Conservation (phyloP, 2,329 filamentous ascomycete species). For the Herpotrichia juniperi region DNA sequence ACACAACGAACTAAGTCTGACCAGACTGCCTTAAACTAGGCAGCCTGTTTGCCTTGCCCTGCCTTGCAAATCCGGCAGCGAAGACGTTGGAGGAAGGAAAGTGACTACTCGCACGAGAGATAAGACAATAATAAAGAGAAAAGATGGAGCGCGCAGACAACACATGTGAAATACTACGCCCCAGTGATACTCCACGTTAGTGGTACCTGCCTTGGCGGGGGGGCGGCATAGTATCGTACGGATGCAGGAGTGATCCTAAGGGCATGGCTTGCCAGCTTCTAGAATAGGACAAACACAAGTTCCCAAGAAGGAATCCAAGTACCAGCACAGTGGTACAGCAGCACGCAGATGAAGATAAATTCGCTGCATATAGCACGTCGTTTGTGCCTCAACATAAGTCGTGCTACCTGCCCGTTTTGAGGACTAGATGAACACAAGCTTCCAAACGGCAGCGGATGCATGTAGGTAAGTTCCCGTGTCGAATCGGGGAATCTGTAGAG, state of each 20-base stretch:
- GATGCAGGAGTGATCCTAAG: neutral
- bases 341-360: neutral
- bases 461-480: neutral
- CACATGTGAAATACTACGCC: too few species aligned
- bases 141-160: too few species aligned
- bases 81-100: too few species aligned
- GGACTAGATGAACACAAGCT: neutral
- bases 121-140: too few species aligned
- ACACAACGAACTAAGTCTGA: neutral
- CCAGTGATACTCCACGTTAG: too few species aligned
- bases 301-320: neutral
- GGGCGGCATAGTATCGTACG: too few species aligned
- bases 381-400: conserved; percentile 16
- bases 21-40: neutral
- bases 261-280: neutral
- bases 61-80: too few species aligned
- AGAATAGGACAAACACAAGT: neutral
- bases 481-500: neutral
- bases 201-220: conserved; percentile 1
- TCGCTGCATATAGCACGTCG: conserved; percentile 1
- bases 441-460: neutral
- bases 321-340: neutral
- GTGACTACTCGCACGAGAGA: too few species aligned
- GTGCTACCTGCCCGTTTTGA: conserved; percentile 16
- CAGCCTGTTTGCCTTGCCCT: neutral